Base-by-base conservation (phyloP, 1,139 yeast genomes). In the Hyphopichia burtonii region DNA sequence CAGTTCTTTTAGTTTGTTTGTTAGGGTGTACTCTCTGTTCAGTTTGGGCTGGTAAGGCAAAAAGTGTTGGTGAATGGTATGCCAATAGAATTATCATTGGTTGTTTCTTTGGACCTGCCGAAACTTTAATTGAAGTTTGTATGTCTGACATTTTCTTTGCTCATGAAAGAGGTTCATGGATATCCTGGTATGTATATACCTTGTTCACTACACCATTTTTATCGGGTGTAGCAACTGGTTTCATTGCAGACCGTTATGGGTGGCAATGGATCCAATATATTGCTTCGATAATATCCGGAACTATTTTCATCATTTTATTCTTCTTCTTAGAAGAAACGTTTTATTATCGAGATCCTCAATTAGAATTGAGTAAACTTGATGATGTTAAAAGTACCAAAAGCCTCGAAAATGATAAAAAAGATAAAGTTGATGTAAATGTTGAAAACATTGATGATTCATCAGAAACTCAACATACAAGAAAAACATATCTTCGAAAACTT, bases 1-100 rank as follows among this genome's bases (percentile, higher is more conserved):
- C 85, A 43, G 78, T 88, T 2, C 86, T 84, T 56, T 52, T 86
- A 41, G 63, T 86, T 41, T 86, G 93, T 56, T 71, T 83, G 25
- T 47, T 78, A 1, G 61, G 78, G 31, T 93, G 94, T 2, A 58
- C 82, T 17, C 65, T 76, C 22, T 95, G 95, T 12, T 79, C 85
- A 33, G 67, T 82, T 11, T 86, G 95, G 95, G 84, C 85, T 62
- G 93, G 86, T 2, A 70, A 61, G 49, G 61, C 64, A 39, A 65
- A 55, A 31, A 51, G 63, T 7, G 61, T 65, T 42, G 71, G 71
- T 36, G 68, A 63, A 41, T 71, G 75, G 74, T 68, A 66, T 46
- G 72, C 60, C 1, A 58, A 58, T 19, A 65, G 63, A 41, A 54
- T 67, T 14, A 51, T 74, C 37, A 47, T 58, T 3, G 78, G 80